These are phyloP conservation scores for Xylaria longipes DNA, from an alignment of 495 filamentous ascomycete genomes.

Conservation along the genomic window DNA sequence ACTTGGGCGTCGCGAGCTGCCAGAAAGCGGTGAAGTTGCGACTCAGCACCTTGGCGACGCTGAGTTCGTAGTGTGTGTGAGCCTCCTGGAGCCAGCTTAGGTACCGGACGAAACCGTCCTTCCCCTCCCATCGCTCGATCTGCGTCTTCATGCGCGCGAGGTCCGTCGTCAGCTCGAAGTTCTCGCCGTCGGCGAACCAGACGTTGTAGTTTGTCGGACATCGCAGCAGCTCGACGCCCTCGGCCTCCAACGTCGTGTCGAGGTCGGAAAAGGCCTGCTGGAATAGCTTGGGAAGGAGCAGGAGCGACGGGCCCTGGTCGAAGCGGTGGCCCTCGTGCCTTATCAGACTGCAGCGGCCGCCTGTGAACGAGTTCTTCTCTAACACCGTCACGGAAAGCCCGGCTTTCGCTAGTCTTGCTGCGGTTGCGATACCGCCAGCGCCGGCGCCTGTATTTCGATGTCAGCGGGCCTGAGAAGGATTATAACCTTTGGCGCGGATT, in stretches of 20 bases:
- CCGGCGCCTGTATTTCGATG: conserved; percentile 59
- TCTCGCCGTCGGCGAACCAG: conserved; percentile 68
- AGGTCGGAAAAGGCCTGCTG: conserved; percentile 68
- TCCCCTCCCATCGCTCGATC: conserved; percentile 69
- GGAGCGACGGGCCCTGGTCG: conserved; percentile 74
- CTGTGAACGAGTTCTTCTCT: conserved; percentile 72
- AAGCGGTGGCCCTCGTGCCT: conserved; percentile 65
- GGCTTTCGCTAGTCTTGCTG: conserved; percentile 69
- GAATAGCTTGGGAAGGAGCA: conserved; percentile 71
- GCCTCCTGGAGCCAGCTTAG: conserved; percentile 66
- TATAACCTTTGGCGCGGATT: not conserved
- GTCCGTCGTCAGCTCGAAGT: conserved; percentile 65
- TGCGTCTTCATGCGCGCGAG: conserved; percentile 68
- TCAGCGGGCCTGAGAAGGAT: conserved; percentile 17
- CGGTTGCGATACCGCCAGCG: conserved; percentile 69
- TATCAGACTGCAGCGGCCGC: conserved; percentile 68
- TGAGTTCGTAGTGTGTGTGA: conserved; percentile 69
- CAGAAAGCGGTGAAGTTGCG: conserved; percentile 65
- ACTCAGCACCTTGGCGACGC: conserved; percentile 63
- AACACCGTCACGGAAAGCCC: conserved; percentile 70
- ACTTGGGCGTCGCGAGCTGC: conserved; percentile 56
- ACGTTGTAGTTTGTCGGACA: conserved; percentile 76
- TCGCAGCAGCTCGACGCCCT: conserved; percentile 66
- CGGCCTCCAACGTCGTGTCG: conserved; percentile 62
- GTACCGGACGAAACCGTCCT: conserved; percentile 67